Percentiles rank a stretch among this genome's conserved stretches.
Evolutionary conservation across 208 protist genomes (phyloP).

Genomic region (Leishmania martiniquensis): DNA sequence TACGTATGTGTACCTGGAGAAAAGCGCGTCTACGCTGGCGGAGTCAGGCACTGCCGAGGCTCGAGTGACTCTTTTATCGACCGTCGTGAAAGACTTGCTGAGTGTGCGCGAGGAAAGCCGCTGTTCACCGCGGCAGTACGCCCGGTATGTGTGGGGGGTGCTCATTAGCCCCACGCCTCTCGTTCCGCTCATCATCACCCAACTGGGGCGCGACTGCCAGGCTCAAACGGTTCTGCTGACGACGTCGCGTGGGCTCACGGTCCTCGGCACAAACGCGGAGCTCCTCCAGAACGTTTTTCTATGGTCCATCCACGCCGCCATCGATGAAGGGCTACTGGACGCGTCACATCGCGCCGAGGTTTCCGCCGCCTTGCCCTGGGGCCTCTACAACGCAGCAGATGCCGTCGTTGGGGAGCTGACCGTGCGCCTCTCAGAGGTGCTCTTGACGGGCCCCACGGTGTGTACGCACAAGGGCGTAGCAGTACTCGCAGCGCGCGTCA

Average conservation of each 20-base stretch:
- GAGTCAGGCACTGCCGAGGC: neutral
- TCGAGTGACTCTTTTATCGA: conserved; percentile 16
- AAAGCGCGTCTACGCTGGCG: neutral
- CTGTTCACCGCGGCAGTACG: conserved; percentile 25
- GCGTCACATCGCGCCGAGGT: conserved; percentile 14
- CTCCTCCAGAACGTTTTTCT: conserved; percentile 25
- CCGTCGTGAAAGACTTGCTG: conserved; percentile 26
- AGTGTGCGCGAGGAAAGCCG: conserved; percentile 20
- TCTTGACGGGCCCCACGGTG: conserved; percentile 2
- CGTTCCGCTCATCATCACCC: conserved; percentile 20
- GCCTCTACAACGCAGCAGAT: conserved; percentile 15
- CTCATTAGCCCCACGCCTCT: conserved; percentile 17
- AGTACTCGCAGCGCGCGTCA: conserved; percentile 20
- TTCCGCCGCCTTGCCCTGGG: conserved; percentile 18
- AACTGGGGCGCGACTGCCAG: conserved; percentile 16
- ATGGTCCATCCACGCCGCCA: conserved; percentile 22
- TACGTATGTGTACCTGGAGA: conserved; percentile 19
- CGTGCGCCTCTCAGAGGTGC: conserved; percentile 10
- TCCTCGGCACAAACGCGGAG: conserved; percentile 21
- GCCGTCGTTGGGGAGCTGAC: conserved; percentile 13
- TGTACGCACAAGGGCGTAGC: neutral
- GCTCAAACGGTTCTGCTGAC: conserved; percentile 14
- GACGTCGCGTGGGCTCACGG: neutral
- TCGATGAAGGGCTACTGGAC: conserved; percentile 27
- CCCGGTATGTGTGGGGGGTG: conserved; percentile 26